Evolutionary conservation across 345 rosid species (phyloP).

Genomic region (Heritiera fomes): DNA sequence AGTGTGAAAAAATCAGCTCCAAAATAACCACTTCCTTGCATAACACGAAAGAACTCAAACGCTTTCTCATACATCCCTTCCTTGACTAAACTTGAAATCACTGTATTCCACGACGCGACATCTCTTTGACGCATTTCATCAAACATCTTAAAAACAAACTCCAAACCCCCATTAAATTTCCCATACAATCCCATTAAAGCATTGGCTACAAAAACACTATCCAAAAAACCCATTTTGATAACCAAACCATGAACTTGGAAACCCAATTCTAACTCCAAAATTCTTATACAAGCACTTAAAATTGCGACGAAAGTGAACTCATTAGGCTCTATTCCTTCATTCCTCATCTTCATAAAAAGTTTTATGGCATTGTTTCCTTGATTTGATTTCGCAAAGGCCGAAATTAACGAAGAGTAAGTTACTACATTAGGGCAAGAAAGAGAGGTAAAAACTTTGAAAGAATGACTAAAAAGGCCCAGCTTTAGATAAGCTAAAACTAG

Average conservation of each 20-base stretch:
- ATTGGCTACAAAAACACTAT: slow-evolving; percentile 55
- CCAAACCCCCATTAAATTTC: slow-evolving; percentile 35
- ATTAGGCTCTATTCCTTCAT: slow-evolving; percentile 48
- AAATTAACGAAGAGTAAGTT: slow-evolving; percentile 66
- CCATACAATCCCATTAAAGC: slow-evolving; percentile 68
- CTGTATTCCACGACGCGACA: slow-evolving; percentile 68
- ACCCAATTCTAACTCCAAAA: slow-evolving; percentile 47
- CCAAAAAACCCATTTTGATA: slow-evolving; percentile 41
- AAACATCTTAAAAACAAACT: slow-evolving; percentile 50
- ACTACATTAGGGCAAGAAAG: slow-evolving; percentile 63
- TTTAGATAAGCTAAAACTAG: slow-evolving; percentile 63
- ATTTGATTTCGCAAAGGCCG: slow-evolving; percentile 54
- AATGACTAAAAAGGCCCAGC: slow-evolving; percentile 53
- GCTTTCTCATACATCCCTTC: slow-evolving; percentile 41
- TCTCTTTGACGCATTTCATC: slow-evolving; percentile 71
- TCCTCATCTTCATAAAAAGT: slow-evolving; percentile 63
- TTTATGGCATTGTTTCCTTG: slow-evolving; percentile 51
- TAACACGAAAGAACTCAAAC: slow-evolving; percentile 45
- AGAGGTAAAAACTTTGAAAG: slow-evolving; percentile 47
- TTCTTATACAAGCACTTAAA: slow-evolving; percentile 53
- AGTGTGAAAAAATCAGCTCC: slow-evolving; percentile 58
- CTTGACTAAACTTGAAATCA: slow-evolving; percentile 61
- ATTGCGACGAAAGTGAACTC: slow-evolving; percentile 54
- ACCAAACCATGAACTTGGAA: slow-evolving; percentile 53
- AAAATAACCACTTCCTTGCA: slow-evolving; percentile 37